Conservation (phyloP, 148 eudicot species). For the Rhododendron ferrugineum region DNA sequence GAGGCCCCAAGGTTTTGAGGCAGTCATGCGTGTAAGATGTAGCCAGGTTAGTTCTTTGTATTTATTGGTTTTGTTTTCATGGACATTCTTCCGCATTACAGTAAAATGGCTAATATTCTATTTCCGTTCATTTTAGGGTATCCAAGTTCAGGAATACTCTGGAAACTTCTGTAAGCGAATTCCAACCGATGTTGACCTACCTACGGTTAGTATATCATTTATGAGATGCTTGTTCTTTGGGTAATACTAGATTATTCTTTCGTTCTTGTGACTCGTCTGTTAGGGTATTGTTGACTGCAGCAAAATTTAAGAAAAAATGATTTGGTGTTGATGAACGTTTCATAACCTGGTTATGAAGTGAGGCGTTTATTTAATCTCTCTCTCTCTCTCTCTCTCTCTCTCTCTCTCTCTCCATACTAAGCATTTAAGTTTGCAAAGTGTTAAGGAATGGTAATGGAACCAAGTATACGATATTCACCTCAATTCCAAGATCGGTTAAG, state of each 20-base stretch:
- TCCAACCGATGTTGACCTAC: constrained; percentile 97
- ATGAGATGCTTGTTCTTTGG: constrained; percentile 1
- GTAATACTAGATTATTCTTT: neutral
- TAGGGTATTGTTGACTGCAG: neutral
- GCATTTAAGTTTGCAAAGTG: neutral
- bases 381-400: neutral
- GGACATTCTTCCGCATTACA: neutral
- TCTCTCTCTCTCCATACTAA: neutral
- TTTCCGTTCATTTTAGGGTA: constrained; percentile 39
- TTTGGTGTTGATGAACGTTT: neutral
- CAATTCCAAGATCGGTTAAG: neutral
- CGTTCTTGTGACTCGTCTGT: neutral
- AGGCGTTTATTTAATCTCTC: neutral
- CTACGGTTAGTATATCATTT: constrained; percentile 56
- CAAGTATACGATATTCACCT: neutral
- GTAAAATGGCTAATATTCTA: neutral
- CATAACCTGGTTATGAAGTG: neutral
- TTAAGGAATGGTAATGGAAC: neutral
- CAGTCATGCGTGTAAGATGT: constrained; percentile 97
- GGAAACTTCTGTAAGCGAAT: constrained; percentile 98
- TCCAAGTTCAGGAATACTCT: constrained; percentile 89
- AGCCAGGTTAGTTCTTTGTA: constrained; percentile 63
- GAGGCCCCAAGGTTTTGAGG: constrained; percentile 97
- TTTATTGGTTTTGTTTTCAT: constrained; percentile 4
- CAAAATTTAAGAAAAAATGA: neutral